Evolutionary conservation across 2,329 filamentous ascomycete genomes (phyloP).

Genomic region (Pseudogymnoascus sp.): DNA sequence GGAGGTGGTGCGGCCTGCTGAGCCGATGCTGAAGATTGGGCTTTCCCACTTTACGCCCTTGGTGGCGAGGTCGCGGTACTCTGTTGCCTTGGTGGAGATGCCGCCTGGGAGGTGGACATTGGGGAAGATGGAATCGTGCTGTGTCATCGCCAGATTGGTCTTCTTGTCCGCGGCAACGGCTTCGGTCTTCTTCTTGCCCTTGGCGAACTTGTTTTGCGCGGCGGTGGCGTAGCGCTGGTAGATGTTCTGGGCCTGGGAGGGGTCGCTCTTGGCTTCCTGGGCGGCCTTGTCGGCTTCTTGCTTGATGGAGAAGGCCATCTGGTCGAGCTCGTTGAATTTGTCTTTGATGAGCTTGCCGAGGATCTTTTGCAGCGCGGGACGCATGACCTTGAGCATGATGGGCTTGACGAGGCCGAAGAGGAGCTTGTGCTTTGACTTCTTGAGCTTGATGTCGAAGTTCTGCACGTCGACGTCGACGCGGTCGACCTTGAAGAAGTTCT

Average conservation of each 20-base stretch:
- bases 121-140: conserved; percentile 88
- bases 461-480: conserved; percentile 78
- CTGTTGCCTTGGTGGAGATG: conserved; percentile 86
- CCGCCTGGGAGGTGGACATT: conserved; percentile 78
- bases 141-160: conserved; percentile 76
- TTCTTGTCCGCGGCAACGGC: conserved; percentile 63
- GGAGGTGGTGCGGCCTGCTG: conserved; percentile 62
- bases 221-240: conserved; percentile 79
- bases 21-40: conserved; percentile 83
- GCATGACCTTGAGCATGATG: conserved; percentile 73
- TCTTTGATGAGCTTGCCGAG: conserved; percentile 86
- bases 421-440: conserved; percentile 91
- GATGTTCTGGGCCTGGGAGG: conserved; percentile 69
- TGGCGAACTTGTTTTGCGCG: conserved; percentile 62
- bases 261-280: conserved; percentile 58
- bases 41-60: conserved; percentile 95
- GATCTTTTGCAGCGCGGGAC: conserved; percentile 77
- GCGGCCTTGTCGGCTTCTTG: conserved; percentile 70
- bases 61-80: conserved; percentile 79
- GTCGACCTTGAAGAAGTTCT: conserved; percentile 91
- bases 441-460: conserved; percentile 78
- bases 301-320: conserved; percentile 68
- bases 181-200: conserved; percentile 70
- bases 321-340: conserved; percentile 68
- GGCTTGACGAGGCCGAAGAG: conserved; percentile 84